Conservation (phyloP, 805 yeast genomes). For the Starmerella apis region DNA sequence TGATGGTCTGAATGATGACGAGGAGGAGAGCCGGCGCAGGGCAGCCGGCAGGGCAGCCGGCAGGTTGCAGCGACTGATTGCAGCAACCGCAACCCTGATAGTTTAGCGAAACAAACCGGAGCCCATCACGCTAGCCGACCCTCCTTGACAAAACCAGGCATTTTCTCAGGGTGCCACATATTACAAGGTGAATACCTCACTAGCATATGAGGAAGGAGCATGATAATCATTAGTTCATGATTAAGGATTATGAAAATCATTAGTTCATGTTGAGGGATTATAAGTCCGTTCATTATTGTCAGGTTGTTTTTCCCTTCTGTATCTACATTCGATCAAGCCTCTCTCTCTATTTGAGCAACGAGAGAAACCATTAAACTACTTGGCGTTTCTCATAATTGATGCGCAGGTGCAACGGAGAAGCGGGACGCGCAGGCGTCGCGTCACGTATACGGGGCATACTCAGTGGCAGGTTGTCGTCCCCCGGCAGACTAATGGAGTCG, state of each 20-base stretch:
- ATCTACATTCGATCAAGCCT: not conserved
- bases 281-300: too few species aligned
- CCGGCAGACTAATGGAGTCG: not conserved
- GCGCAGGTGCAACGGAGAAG: conserved; percentile 15
- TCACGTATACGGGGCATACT: conserved; percentile 14
- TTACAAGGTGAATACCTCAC: too few species aligned
- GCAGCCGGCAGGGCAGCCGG: not conserved
- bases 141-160: not conserved
- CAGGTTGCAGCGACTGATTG: not conserved
- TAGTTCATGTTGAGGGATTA: too few species aligned
- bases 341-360: not conserved
- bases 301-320: too few species aligned
- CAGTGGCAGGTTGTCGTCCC: conserved; percentile 5
- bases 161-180: too few species aligned
- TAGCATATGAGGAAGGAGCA: too few species aligned
- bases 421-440: conserved; percentile 9
- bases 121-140: not conserved
- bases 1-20: not conserved
- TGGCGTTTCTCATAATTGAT: conserved; percentile 10
- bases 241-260: too few species aligned
- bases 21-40: not conserved
- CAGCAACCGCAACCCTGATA: not conserved
- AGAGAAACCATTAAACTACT: not conserved
- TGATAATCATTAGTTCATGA: too few species aligned
- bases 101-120: not conserved